phyloP scores from a whole-genome alignment of 768 basidiomycete species.

The Tubosaeta sp. region DNA sequence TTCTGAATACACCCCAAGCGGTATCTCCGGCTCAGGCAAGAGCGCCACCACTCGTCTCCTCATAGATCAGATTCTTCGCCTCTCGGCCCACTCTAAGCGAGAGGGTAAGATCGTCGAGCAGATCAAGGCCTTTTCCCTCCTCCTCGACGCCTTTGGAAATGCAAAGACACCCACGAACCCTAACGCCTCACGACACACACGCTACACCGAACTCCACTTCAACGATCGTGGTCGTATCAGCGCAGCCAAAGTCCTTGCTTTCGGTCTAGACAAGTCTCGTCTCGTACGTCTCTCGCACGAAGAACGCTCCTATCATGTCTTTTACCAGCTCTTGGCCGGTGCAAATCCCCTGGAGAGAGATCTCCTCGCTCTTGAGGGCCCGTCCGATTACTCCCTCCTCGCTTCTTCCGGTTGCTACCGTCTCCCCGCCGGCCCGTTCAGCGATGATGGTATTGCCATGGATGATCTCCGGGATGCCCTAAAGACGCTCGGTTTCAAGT shows the following conservation, averaged over 20 bases:
- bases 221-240: constrained; percentile 50
- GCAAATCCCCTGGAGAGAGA: constrained; percentile 55
- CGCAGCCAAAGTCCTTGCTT: constrained; percentile 55
- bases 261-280: constrained; percentile 61
- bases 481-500: constrained; percentile 57
- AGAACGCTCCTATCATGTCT: constrained; percentile 62
- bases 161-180: constrained; percentile 62
- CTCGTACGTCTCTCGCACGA: constrained; percentile 50
- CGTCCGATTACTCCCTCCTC: constrained; percentile 54
- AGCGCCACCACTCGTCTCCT: constrained; percentile 48
- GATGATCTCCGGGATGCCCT: constrained; percentile 54
- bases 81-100: constrained; percentile 55
- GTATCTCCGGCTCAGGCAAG: constrained; percentile 63
- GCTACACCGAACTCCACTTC: constrained; percentile 61
- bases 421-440: constrained; percentile 59
- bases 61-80: constrained; percentile 54
- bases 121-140: constrained; percentile 47
- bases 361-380: constrained; percentile 48
- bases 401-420: constrained; percentile 60
- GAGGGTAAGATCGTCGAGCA: constrained; percentile 51
- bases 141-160: constrained; percentile 63
- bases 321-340: constrained; percentile 62
- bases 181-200: constrained; percentile 59
- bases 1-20: constrained; percentile 35
- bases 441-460: constrained; percentile 56